Evolutionary conservation across 2,329 filamentous ascomycete species (phyloP), one percentile per base, ranked within the genome.

Genomic region (Trichophyton rubrum): DNA sequence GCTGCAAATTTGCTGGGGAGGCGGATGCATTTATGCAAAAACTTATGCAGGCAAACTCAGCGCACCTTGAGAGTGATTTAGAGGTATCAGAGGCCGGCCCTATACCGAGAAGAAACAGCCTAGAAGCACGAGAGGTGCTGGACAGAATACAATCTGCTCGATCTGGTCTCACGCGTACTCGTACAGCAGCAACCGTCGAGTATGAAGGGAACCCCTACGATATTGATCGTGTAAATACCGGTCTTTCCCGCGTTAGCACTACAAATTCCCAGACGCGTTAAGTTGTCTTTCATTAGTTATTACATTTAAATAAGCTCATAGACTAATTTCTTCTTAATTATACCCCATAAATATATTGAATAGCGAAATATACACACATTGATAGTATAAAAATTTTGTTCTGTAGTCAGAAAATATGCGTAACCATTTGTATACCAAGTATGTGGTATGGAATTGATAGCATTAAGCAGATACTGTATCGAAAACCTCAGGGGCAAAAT

Each of bases 1-100:
- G 78, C 68, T 89, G 87, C 79, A 85, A 86, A 74, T 90, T 81
- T 68, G 83, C 87, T 4, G 80, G 82, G 8, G 80, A 89, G 71
- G 82, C 86, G 5, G 84, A 85, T 33, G 78, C 77, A 9, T 81
- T 87, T 62, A 77, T 87, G 72, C 71, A 72, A 58, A 74, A 73
- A 53, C 68, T 82, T 59, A 76, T 61, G 8, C 53, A 60, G 56
- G 38, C 47, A 15, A 59, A 24, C 55, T 30, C 20, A 40, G 24
- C 58, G 17, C 58, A 35, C 20, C 35, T 47, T n/a, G 49, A 59
- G 51, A 27, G 9, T 15, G 43, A 58, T 20, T 35, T 38, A 40
- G 59, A 59, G 53, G 45, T 43, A 43, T 43, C 40, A 2, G 40
- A 43, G n/a, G 2, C 4, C 1, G 40, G n/a, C 40, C 49, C 40